Evolutionary conservation across 768 basidiomycete genomes (phyloP), one percentile per base, ranked within the genome.

Genomic region (Crepidotus variabilis): DNA sequence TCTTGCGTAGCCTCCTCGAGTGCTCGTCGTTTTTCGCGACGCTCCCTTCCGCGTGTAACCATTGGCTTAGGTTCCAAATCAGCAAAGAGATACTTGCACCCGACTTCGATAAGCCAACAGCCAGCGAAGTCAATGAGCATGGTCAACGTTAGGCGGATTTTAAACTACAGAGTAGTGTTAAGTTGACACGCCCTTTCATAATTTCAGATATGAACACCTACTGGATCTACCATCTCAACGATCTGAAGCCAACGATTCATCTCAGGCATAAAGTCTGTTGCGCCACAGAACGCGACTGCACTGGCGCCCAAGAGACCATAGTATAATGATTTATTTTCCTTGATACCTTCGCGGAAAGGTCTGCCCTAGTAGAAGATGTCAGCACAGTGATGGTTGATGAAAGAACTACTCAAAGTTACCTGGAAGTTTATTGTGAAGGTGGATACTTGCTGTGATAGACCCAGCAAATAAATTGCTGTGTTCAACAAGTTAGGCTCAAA

Each of bases 401-500:
- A 36, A 43, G 5, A 3, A 16, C 39, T 5, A 4, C 39, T 43
- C 5, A 3, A 20, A 61, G 69, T 32, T 62, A 85, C 87, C 77
- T 94, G 93, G 82, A 95, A 99, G 76, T 99, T 99, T 75, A 98
- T 94, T 2, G 94, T 88, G 66, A 99, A 98, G 0, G 97, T 98
- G 6, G 96, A 98, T 1, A 99, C 96, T 71, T 99, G 97, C 69
- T 99, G 96, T 1, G 92, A 95, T 35, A 98, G 81, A 52, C 95
- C 90, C 51, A 99, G 80, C 24, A 98, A 84, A 74, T 95, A 99
- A 65, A 99, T 96, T 43, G 94, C 93, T 2, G 95, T 96, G 77
- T 98, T 99, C 57, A 99, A 78, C 49, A 99, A 75, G 61, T 86
- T 92, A 0, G 97, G 96, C 68, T 94, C 92, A 64, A 97, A 99